Base-by-base conservation (phyloP, 1,284 basidiomycete genomes). In the Thecaphora frezii region DNA sequence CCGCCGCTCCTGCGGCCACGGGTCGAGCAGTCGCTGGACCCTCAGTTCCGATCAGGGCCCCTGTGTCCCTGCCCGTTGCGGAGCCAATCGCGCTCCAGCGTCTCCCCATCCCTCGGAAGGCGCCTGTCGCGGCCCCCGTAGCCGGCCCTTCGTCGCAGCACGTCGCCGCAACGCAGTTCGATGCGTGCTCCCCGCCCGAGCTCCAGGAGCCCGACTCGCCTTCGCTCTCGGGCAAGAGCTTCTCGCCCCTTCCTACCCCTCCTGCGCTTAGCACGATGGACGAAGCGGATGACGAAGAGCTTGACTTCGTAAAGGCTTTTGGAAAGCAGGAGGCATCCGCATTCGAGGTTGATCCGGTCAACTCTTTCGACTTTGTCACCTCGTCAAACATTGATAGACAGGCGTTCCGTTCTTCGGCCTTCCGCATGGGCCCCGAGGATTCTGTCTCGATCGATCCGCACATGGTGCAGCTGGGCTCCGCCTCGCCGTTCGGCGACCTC, bases 391-490 rank as follows among this genome's bases (percentile, higher is more conserved):
- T 58, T 52, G 54, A 66, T 43, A 54, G 53, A 25, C 57, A 65
- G 43, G 48, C 52, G 28, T 61, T 66, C 46, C 51, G 58, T 46
- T 45, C 48, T 24, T 60, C 63, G 45, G 57, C 63, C 25, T 66
- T 66, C 54, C 58, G 63, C 38, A 52, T 51, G 33, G 49, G 48
- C 25, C 48, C 51, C 12, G 46, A 48, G 9, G 58, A 66, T 12
- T 53, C 63, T 45, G 57, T 54, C 26, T 57, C 60, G 46, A 66
- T 69, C 38, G 59, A 66, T 41, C 67, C 67, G 18, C 63, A 69
- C 38, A 44, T 64, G 5, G 59, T 66, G 26, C 61, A 63, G 48
- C 49, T 51, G 13, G 51, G 37, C 24, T 38, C 44, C n/a, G 21
- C 22, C 19, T 22, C 43, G n/a, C 28, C 41, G 22, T 26, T 47